A percentile compares a stretch with the other conserved stretches of the same genome.
phyloP scores from a whole-genome alignment of 192 early-diverging fungal genomes.

The Umbelopsis vinacea region DNA sequence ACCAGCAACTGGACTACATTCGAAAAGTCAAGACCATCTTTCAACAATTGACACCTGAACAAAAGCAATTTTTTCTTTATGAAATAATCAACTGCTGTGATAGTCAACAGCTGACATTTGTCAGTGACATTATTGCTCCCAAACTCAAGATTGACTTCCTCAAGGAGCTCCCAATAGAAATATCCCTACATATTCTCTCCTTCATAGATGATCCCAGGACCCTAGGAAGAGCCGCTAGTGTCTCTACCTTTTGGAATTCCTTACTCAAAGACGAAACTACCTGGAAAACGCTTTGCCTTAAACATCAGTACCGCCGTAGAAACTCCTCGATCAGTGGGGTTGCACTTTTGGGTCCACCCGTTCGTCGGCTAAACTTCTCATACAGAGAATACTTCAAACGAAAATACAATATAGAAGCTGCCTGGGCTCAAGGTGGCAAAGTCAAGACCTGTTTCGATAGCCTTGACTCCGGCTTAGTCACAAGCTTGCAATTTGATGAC shows the following conservation, averaged over 20 bases:
- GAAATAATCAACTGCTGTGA: conserved; percentile 53
- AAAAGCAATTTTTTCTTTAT: conserved; percentile 46
- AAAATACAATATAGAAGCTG: conserved; percentile 52
- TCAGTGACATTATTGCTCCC: conserved; percentile 55
- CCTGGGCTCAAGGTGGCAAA: conserved; percentile 54
- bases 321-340: conserved; percentile 40
- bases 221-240: conserved; percentile 74
- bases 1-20: conserved; percentile 30
- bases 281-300: conserved; percentile 44
- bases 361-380: conserved; percentile 30
- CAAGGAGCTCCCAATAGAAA: conserved; percentile 72
- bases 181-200: conserved; percentile 82
- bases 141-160: conserved; percentile 91
- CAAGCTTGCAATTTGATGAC: conserved; percentile 95
- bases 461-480: conserved; percentile 73
- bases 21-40: conserved; percentile 39
- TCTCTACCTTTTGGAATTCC: conserved; percentile 60
- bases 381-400: conserved; percentile 61
- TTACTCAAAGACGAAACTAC: conserved; percentile 50
- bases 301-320: conserved; percentile 40
- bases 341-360: conserved; percentile 33
- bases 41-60: conserved; percentile 35
- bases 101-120: conserved; percentile 50
- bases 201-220: conserved; percentile 82
- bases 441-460: conserved; percentile 58